Percentiles rank a stretch among this genome's conserved stretches.
These are phyloP conservation scores for Scheffersomyces quercinus DNA, from an alignment of 1,139 yeast species.

Conservation along the genomic window DNA sequence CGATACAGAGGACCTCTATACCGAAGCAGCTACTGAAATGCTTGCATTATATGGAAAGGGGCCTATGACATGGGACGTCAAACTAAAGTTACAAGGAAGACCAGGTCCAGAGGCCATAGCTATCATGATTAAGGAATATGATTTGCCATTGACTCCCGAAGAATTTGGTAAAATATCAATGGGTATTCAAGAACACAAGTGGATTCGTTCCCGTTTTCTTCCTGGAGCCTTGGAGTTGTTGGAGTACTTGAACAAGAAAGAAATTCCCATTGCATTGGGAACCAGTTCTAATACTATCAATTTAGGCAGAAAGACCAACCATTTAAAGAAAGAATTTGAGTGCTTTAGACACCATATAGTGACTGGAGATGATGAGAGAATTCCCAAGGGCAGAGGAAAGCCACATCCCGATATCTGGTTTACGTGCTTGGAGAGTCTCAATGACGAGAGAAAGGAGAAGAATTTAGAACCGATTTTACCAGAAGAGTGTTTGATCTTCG, in stretches of 20 bases:
- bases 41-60: slow-evolving; percentile 71
- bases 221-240: slow-evolving; percentile 85
- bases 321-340: slow-evolving; percentile 60
- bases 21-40: slow-evolving; percentile 68
- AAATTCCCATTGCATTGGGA: slow-evolving; percentile 87
- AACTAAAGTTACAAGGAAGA: slow-evolving; percentile 82
- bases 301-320: slow-evolving; percentile 67
- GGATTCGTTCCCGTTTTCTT: slow-evolving; percentile 66
- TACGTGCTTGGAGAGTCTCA: slow-evolving; percentile 71
- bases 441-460: slow-evolving; percentile 39
- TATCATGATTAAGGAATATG: slow-evolving; percentile 64
- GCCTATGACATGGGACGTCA: slow-evolving; percentile 86
- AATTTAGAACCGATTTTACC: slow-evolving; percentile 54
- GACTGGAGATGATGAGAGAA: slow-evolving; percentile 84
- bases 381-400: slow-evolving; percentile 84
- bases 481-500: slow-evolving; percentile 84
- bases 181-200: slow-evolving; percentile 54
- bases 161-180: slow-evolving; percentile 55
- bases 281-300: slow-evolving; percentile 73
- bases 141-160: slow-evolving; percentile 65
- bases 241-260: slow-evolving; percentile 42
- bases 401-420: slow-evolving; percentile 94
- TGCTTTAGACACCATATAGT: slow-evolving; percentile 69
- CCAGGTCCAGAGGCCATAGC: slow-evolving; percentile 75
- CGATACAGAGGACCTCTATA: slow-evolving; percentile 89